Base-by-base conservation (phyloP, 2,329 filamentous ascomycete genomes). In the Ophiostoma sp. region DNA sequence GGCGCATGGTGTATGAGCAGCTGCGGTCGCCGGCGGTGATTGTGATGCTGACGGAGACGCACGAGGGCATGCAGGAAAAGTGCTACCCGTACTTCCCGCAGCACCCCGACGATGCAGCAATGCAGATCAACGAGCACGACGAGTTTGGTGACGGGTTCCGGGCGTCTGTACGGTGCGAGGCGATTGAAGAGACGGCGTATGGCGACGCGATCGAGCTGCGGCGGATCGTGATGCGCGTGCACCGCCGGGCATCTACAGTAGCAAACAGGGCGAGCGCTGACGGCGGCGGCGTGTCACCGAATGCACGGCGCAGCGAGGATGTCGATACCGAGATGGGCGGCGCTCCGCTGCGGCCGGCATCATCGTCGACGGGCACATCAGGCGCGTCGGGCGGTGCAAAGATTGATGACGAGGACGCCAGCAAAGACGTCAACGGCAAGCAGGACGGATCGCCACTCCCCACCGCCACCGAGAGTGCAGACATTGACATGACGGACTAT, bases 1-100 rank as follows among this genome's bases (percentile, higher is more conserved):
- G 94, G 92, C 92, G 95, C 77, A 99, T 99, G 95, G 84, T 97
- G 48, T 91, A 92, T 78, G 89, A 96, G 76, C 92, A 96, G 79
- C 79, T 85, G 68, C 77, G 81, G 35, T 88, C 89, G 65, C 87
- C 90, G 2, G 93, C 88, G 1, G 92, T 98, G 70, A 90, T 98
- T 69, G 89, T 98, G 71, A 97, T 98, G 92, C 86, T 99, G 73
- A 99, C 94, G 2, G 92, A 93, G 77, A 94, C 93, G 35, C 85
- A 91, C 76, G 94, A 98, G 79, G 84, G 86, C 41, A 85, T 87
- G 71, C 83, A 86, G 76, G 88, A 96, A 79, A 97, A 97, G 79
- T 98, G 94, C 79, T 92, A 87, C 74, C 91, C 90, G 64, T 99
- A 99, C 79, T 97, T 94, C 74, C 94, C 94, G 0, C 79, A 83